Conservation (phyloP, 2,329 filamentous ascomycete genomes). For the Ophiostoma ips region DNA sequence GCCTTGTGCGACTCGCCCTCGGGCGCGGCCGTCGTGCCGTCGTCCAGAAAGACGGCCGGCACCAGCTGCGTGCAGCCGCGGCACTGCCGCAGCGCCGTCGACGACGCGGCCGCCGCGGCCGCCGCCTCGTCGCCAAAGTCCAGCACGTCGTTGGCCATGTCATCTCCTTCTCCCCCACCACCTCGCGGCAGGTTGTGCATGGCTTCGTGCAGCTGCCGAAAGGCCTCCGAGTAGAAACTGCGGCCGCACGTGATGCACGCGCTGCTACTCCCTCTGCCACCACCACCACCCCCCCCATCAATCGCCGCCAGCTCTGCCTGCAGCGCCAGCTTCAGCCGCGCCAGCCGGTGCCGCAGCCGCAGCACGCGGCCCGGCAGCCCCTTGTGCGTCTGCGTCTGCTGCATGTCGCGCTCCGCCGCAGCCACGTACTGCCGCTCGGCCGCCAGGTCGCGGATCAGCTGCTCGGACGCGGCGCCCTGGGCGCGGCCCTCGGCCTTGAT, state of each 20-base stretch:
- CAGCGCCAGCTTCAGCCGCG: conserved; percentile 48
- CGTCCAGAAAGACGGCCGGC: conserved; percentile 6
- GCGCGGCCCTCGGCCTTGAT: conserved; percentile 67
- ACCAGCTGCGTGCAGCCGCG: conserved; percentile 9
- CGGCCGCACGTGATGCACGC: conserved; percentile 7
- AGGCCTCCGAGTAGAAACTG: conserved; percentile 10
- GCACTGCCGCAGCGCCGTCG: conserved; percentile 4
- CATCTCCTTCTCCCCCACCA: background rate
- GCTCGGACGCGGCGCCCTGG: conserved; percentile 60
- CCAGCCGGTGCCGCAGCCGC: conserved; percentile 11
- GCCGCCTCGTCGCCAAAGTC: background rate
- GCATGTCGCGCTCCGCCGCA: conserved; percentile 32
- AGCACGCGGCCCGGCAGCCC: conserved; percentile 27
- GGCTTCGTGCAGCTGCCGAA: conserved; percentile 10
- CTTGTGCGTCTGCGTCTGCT: no score
- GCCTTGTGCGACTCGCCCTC: conserved; percentile 10
- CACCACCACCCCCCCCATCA: conserved; percentile 32
- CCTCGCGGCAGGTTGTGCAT: conserved; percentile 6
- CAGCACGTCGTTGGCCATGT: background rate
- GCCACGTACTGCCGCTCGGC: conserved; percentile 32
- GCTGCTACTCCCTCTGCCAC: background rate
- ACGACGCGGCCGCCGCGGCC: background rate
- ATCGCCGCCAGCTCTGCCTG: conserved; percentile 54
- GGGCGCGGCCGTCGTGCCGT: conserved; percentile 4
- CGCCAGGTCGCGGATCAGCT: conserved; percentile 43